Base-by-base conservation (phyloP, 805 yeast genomes). In the Hanseniaspora taiwanica region DNA sequence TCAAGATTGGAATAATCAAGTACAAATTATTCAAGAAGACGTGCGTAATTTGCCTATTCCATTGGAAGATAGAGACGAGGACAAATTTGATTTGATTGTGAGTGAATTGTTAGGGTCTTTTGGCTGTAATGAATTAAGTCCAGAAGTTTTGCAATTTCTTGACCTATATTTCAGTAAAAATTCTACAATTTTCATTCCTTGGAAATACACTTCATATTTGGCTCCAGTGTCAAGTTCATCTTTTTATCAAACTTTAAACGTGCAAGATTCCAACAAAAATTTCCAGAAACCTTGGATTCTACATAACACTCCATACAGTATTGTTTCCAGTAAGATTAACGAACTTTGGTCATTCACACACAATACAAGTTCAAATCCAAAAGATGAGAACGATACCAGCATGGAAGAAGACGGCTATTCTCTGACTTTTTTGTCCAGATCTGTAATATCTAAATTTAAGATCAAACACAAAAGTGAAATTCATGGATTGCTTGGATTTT, bases 111-210 rank as follows among this genome's bases (percentile, higher is more conserved):
- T 87, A 21, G 96, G 96, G 5, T 82, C 94, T 13, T 81, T 89
- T 61, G 96, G 94, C 3, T 89, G 93, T 56, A 89, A 87, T 57
- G 96, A 87, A 54, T 65, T 84, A 14, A 70, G 83, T 7, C 96
- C 97, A 0, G 97, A 87, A 55, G 78, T 91, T 43, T 56, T 84
- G 2, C 63, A 62, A 35, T 60, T 68, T 1, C 50, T 66, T 14
- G 69, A 71, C 39, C 46, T 51, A 37, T 48, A 72, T 57, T 48
- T 70, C 56, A 40, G 59, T 18, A 56, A 55, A 6, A 43, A 48
- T 9, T 42, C 55, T 27, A 80, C 83, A 2, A 57, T 74, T 17
- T 76, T 72, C 59, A 78, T 81, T 27, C 89, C 89, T 10, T 60
- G 66, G 39, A 62, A 68, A 5, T 76, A 80, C 51, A 54, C 76